A percentile compares a stretch with the other conserved stretches of the same genome.
Evolutionary conservation across 306 rosid genomes (phyloP).

Genomic region (Begonia fuchsioides): DNA sequence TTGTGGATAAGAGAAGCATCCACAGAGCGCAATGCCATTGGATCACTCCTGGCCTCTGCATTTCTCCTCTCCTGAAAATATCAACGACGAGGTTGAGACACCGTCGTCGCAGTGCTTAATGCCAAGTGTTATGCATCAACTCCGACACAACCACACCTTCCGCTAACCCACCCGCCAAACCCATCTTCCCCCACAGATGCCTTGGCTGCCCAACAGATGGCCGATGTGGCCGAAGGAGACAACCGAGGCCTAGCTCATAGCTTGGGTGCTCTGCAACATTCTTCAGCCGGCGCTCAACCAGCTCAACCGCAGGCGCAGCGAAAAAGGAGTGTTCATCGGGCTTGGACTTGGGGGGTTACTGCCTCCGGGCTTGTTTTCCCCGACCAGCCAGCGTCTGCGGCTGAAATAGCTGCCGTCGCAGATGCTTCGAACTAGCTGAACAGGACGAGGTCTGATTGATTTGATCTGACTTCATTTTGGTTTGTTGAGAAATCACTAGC

Average conservation of each 20-base stretch:
- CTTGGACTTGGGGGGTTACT: constrained; percentile 60
- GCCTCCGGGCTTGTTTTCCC: constrained; percentile 28
- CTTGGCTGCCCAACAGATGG: constrained; percentile 67
- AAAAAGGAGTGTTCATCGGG: constrained; percentile 45
- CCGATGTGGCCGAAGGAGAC: constrained; percentile 66
- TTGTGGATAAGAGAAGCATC: constrained; percentile 73
- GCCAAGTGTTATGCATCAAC: constrained; percentile 36
- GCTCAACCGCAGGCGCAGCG: constrained; percentile 53
- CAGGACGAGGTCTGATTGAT: constrained; percentile 58
- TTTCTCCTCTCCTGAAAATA: too few relatives aligned
- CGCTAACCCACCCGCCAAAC: constrained; percentile 29
- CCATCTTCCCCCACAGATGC: constrained; percentile 48
- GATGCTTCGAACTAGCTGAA: constrained; percentile 68
- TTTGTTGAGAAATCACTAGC: too few relatives aligned
- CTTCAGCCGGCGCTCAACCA: constrained; percentile 92
- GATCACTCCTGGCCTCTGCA: too few relatives aligned
- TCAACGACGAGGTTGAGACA: too few relatives aligned
- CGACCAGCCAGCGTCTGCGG: constrained; percentile 42
- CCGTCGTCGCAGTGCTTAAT: constrained; percentile 54
- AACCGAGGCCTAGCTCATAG: constrained; percentile 66
- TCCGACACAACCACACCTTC: constrained; percentile 18
- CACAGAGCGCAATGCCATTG: constrained; percentile 30
- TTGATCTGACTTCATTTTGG: too few relatives aligned
- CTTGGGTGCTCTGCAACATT: constrained; percentile 87
- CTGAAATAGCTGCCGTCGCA: constrained; percentile 37